Conservation (phyloP, 768 basidiomycete species). For the Trametes cinnabarina region DNA sequence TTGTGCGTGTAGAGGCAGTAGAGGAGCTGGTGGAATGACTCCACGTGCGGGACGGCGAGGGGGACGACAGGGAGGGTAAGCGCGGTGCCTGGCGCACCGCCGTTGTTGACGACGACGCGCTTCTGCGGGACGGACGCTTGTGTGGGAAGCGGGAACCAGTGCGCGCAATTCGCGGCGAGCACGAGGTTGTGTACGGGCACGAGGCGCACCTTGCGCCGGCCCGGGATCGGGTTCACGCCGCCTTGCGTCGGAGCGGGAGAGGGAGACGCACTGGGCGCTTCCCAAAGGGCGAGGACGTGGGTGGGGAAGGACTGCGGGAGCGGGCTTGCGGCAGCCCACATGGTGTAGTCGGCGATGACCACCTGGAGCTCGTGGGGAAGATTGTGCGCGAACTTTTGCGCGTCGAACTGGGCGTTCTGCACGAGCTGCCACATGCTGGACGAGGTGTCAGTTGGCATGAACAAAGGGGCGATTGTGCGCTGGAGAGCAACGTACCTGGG, state of each 20-base stretch:
- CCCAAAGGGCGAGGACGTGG: conserved; percentile 46
- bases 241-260: too few relatives aligned
- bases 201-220: conserved; percentile 41
- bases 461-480: neutral
- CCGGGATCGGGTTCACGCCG: conserved; percentile 1
- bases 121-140: conserved; percentile 16
- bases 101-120: neutral
- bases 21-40: conserved; percentile 64
- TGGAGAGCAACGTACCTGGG: conserved; percentile 36
- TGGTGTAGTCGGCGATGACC: conserved; percentile 28
- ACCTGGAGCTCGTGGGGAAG: conserved; percentile 46
- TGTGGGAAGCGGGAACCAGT: conserved; percentile 50
- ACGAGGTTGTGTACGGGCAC: conserved; percentile 64
- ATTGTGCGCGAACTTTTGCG: conserved; percentile 33
- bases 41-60: conserved; percentile 66
- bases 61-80: conserved; percentile 61
- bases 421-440: conserved; percentile 22
- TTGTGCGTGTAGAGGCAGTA: conserved; percentile 69
- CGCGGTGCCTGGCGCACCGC: conserved; percentile 21
- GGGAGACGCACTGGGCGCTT: conserved; percentile 40
- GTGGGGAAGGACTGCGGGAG: conserved; percentile 34
- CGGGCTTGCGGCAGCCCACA: conserved; percentile 20
- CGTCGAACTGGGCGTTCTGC: conserved; percentile 1
- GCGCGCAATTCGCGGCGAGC: conserved; percentile 58
- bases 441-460: neutral